phyloP scores from a whole-genome alignment of 1,284 basidiomycete species.

The Ceratobasidium sp. region DNA sequence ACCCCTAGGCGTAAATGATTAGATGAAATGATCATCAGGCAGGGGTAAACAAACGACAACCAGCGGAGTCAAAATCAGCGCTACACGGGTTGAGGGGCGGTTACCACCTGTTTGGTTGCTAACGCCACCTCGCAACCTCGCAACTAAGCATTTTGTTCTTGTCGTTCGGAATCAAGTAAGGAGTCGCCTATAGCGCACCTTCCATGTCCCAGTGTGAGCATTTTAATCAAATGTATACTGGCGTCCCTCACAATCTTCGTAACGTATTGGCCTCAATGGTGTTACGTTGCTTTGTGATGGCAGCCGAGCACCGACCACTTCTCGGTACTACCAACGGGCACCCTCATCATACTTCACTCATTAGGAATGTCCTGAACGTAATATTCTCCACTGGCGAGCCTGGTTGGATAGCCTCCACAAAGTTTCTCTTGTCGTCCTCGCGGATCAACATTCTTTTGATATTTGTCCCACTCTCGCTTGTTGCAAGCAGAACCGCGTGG shows the following conservation, averaged over 20 bases:
- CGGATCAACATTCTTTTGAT: conserved; percentile 85
- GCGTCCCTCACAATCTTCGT: conserved; percentile 26
- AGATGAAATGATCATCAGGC: too few relatives aligned
- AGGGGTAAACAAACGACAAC: too few relatives aligned
- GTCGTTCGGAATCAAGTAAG: conserved; percentile 11
- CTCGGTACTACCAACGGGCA: conserved; percentile 57
- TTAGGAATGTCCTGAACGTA: conserved; percentile 60
- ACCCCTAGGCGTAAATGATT: too few relatives aligned
- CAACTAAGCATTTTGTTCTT: conserved; percentile 7
- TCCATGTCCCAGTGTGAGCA: conserved; percentile 26
- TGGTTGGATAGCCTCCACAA: conserved; percentile 71
- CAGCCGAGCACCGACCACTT: conserved; percentile 41
- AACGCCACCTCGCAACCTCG: too few relatives aligned
- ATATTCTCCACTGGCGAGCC: conserved; percentile 73
- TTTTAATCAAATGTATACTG: conserved; percentile 6
- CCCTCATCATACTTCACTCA: conserved; percentile 55
- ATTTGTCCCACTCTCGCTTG: conserved; percentile 77
- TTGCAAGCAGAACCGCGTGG: conserved; percentile 76
- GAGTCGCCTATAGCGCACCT: conserved; percentile 12
- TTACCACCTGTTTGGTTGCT: too few relatives aligned
- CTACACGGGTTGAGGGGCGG: too few relatives aligned
- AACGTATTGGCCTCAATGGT: conserved; percentile 35
- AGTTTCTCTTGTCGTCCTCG: conserved; percentile 76
- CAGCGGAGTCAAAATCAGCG: too few relatives aligned
- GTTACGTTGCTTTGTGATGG: conserved; percentile 9